phyloP scores from a whole-genome alignment of 164 flowering plant species.

The Tinospora cordifolia region DNA sequence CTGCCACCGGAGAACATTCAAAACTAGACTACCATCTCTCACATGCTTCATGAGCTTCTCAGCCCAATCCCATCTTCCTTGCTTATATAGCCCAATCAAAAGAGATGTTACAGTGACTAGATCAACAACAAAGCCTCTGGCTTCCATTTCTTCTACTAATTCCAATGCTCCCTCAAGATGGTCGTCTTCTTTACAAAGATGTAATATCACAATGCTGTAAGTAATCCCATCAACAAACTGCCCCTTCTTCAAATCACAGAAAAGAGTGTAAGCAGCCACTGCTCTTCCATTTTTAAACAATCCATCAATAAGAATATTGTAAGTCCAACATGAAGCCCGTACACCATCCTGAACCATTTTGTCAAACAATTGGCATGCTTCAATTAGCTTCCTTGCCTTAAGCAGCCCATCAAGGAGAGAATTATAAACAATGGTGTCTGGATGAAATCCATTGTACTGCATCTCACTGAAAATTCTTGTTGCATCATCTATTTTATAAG shows the following conservation, averaged over 20 bases:
- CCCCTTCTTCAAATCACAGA: constrained; percentile 82
- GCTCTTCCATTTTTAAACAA: constrained; percentile 73
- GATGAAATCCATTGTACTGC: constrained; percentile 55
- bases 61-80: constrained; percentile 65
- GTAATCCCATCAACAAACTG: constrained; percentile 74
- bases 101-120: constrained; percentile 69
- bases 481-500: constrained; percentile 63
- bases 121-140: constrained; percentile 74
- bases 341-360: constrained; percentile 75
- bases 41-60: constrained; percentile 70
- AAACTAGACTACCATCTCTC: constrained; percentile 55
- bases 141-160: constrained; percentile 86
- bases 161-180: constrained; percentile 54
- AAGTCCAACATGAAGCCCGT: constrained; percentile 67
- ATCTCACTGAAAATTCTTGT: constrained; percentile 59
- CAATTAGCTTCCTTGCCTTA: constrained; percentile 58
- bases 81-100: constrained; percentile 59
- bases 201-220: constrained; percentile 69
- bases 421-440: constrained; percentile 62
- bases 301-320: constrained; percentile 84
- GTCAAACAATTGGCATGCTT: constrained; percentile 85
- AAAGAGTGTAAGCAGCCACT: constrained; percentile 64
- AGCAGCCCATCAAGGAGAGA: constrained; percentile 74
- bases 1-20: constrained; percentile 58
- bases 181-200: constrained; percentile 57